Evolutionary conservation across 441 rosid genomes (phyloP).

Genomic region (Adansonia madagascariensis): DNA sequence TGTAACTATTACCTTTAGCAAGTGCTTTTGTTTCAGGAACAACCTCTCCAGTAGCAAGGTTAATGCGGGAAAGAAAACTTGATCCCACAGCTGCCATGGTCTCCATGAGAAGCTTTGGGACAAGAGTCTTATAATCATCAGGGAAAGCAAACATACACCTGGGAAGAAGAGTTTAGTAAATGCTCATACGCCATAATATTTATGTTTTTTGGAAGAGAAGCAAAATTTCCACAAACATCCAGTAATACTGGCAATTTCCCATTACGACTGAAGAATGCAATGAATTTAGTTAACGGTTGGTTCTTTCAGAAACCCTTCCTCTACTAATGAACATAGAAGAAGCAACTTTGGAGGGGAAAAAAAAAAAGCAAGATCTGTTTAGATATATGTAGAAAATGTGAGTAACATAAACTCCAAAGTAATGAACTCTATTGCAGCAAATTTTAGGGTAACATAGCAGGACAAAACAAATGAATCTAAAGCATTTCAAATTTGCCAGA

Average conservation of each 20-base stretch:
- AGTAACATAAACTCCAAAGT: slow-evolving; percentile 12
- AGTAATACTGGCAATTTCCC: neutral
- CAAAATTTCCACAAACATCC: neutral
- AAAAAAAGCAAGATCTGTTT: neutral
- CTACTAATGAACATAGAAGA: neutral
- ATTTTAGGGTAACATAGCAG: neutral
- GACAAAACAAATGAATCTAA: neutral
- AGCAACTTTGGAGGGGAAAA: neutral
- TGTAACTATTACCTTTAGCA: slow-evolving; percentile 64
- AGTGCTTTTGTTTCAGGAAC: slow-evolving; percentile 94
- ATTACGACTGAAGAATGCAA: neutral
- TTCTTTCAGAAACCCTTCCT: neutral
- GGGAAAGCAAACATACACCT: slow-evolving; percentile 99
- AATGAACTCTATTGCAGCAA: slow-evolving; percentile 1
- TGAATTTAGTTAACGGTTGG: neutral
- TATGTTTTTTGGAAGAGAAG: neutral
- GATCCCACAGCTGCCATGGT: slow-evolving; percentile 79
- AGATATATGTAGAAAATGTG: neutral
- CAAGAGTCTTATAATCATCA: slow-evolving; percentile 76
- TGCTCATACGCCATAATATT: slow-evolving; percentile 17
- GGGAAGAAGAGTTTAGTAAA: slow-evolving; percentile 27
- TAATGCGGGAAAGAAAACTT: slow-evolving; percentile 79
- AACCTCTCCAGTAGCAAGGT: slow-evolving; percentile 86
- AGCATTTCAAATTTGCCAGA: neutral
- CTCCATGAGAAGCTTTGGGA: slow-evolving; percentile 82